These are phyloP conservation scores for Phialophora macrospora DNA, from an alignment of 2,329 filamentous ascomycete species.

Conservation along the genomic window DNA sequence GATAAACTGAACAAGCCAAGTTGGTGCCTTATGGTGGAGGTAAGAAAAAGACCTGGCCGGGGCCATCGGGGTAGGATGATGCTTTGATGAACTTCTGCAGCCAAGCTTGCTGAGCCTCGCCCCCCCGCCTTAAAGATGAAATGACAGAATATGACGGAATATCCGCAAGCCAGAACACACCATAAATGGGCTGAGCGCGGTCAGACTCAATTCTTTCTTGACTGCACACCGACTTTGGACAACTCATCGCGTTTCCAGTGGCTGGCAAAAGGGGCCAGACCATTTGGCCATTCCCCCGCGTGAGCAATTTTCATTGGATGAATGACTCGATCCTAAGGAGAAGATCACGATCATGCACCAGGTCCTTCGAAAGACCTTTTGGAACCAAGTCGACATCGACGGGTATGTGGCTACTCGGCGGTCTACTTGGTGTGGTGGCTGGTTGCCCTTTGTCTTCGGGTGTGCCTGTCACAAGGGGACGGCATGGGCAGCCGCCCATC, in stretches of 20 bases:
- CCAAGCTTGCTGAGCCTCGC: conserved; percentile 17
- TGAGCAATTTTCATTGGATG: not conserved
- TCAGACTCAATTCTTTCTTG: not conserved
- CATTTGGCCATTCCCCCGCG: not conserved
- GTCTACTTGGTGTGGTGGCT: not conserved
- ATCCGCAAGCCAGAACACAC: not conserved
- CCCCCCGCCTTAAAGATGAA: not conserved
- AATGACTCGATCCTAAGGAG: not conserved
- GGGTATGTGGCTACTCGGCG: not conserved
- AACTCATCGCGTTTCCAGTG: not conserved
- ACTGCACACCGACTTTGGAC: not conserved
- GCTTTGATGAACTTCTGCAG: conserved; percentile 2
- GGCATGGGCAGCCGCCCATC: not conserved
- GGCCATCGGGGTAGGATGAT: not conserved
- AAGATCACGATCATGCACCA: not conserved
- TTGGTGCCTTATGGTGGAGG: conserved; percentile 7
- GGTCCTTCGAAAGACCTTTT: not conserved
- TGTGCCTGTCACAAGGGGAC: not conserved
- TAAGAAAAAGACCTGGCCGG: not conserved
- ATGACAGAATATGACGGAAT: not conserved
- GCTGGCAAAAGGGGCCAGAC: not conserved
- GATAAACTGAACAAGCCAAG: not conserved
- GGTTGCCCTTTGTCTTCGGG: not conserved
- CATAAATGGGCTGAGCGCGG: not conserved
- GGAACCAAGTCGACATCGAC: not conserved